Evolutionary conservation across 345 rosid genomes (phyloP).

Genomic region (Raphanus sativus): DNA sequence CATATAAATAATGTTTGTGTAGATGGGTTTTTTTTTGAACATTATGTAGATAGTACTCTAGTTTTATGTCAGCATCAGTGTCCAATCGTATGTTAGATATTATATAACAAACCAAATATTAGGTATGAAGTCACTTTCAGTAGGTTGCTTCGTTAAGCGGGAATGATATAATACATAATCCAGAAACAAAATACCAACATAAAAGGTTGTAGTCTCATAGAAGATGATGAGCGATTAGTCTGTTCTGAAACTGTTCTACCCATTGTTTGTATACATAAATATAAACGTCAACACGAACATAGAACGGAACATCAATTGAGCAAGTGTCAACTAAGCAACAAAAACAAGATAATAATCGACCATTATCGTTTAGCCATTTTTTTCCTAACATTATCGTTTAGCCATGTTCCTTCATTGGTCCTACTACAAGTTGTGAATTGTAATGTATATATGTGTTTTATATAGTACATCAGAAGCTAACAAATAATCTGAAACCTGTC

Average conservation of each 20-base stretch:
- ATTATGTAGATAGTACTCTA: neutral
- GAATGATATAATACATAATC: constrained; percentile 1
- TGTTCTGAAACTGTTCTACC: neutral
- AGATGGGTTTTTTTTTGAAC: neutral
- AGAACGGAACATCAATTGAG: neutral
- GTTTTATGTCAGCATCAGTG: constrained; percentile 1
- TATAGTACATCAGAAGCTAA: neutral
- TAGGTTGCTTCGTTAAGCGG: constrained; percentile 23
- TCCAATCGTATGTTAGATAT: constrained; percentile 11
- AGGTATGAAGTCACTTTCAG: constrained; percentile 26
- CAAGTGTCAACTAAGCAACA: constrained; percentile 6
- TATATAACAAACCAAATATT: constrained; percentile 2
- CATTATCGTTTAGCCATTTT: neutral
- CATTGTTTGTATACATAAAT: neutral
- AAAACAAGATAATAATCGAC: neutral
- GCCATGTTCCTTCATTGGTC: neutral
- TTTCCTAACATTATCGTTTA: neutral
- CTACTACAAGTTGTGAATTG: neutral
- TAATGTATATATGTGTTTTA: neutral
- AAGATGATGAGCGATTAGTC: neutral
- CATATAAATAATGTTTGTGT: neutral
- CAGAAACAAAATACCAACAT: neutral
- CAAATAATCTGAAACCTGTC: neutral
- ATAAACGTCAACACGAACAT: neutral
- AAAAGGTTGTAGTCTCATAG: neutral